Percentiles rank a stretch among this genome's conserved stretches.
Evolutionary conservation across 2,329 filamentous ascomycete genomes (phyloP).

Genomic region (Neospermospora avenae): DNA sequence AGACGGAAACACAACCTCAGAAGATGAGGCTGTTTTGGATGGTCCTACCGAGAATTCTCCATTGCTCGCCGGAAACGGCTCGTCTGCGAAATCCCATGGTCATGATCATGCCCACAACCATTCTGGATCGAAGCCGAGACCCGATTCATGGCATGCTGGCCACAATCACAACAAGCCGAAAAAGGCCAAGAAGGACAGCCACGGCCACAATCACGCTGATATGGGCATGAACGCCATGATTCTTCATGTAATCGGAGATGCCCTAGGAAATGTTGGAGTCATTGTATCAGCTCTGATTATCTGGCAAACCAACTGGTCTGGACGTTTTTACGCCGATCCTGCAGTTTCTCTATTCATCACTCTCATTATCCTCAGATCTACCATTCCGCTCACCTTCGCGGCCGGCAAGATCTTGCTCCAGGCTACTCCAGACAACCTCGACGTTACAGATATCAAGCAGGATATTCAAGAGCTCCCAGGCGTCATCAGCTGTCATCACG

Average conservation of each 20-base stretch:
- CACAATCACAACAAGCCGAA: conserved; percentile 82
- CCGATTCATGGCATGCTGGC: conserved; percentile 52
- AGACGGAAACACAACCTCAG: conserved; percentile 46
- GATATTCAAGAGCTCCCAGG: conserved; percentile 85
- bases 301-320: conserved; percentile 81
- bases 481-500: conserved; percentile 86
- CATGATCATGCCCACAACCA: conserved; percentile 25
- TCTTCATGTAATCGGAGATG: conserved; percentile 75
- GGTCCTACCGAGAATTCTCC: conserved; percentile 37
- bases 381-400: conserved; percentile 74
- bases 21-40: conserved; percentile 32
- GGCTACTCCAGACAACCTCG: conserved; percentile 85
- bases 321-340: conserved; percentile 86
- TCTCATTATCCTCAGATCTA: conserved; percentile 68
- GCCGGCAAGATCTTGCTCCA: conserved; percentile 88
- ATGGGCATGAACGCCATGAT: conserved; percentile 93
- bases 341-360: conserved; percentile 93
- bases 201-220: conserved; percentile 77
- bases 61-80: conserved; percentile 19
- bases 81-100: conserved; percentile 22
- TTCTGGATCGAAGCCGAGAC: conserved; percentile 14
- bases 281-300: conserved; percentile 82
- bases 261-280: conserved; percentile 81
- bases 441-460: conserved; percentile 84
- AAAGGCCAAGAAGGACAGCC: conserved; percentile 56